phyloP scores from a whole-genome alignment of 176 grass and related monocot genomes.

The Ensete ventricosum region DNA sequence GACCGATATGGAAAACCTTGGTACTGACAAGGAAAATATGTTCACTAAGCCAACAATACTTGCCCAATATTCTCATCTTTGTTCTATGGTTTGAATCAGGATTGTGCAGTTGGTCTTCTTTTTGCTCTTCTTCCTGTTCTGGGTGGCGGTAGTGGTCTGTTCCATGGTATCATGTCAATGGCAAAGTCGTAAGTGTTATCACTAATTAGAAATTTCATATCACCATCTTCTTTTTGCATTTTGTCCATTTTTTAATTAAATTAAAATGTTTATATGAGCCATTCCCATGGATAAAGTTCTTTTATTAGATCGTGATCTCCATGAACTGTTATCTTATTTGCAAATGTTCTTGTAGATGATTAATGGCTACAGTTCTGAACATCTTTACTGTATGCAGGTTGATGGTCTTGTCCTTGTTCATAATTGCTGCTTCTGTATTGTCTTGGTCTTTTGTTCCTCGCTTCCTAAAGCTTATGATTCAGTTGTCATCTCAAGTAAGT shows the following conservation, averaged over 20 bases:
- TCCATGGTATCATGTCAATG: slow-evolving; percentile 93
- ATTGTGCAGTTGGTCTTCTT: slow-evolving; percentile 92
- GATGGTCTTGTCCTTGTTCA: slow-evolving; percentile 79
- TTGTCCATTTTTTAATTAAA: not conserved
- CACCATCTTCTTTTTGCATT: not conserved
- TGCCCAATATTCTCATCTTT: not conserved
- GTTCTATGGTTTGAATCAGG: slow-evolving; percentile 40
- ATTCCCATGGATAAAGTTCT: too few species aligned
- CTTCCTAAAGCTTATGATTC: slow-evolving; percentile 95
- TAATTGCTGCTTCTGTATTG: slow-evolving; percentile 63
- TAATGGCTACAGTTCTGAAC: slow-evolving; percentile 14
- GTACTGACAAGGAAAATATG: not conserved
- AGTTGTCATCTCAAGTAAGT: slow-evolving; percentile 95
- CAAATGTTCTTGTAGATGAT: slow-evolving; percentile 1
- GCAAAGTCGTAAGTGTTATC: slow-evolving; percentile 58
- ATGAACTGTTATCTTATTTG: not conserved
- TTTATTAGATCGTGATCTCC: not conserved
- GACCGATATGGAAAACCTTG: too few species aligned
- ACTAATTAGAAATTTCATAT: slow-evolving; percentile 1
- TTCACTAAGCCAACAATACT: slow-evolving; percentile 4
- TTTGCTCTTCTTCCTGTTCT: slow-evolving; percentile 97
- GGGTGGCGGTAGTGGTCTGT: slow-evolving; percentile 71
- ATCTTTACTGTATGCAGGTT: slow-evolving; percentile 57
- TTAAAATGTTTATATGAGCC: not conserved
- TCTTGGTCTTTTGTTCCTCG: slow-evolving; percentile 96